phyloP scores from a whole-genome alignment of 148 eudicot species.

The Chenopodium berlandieri region DNA sequence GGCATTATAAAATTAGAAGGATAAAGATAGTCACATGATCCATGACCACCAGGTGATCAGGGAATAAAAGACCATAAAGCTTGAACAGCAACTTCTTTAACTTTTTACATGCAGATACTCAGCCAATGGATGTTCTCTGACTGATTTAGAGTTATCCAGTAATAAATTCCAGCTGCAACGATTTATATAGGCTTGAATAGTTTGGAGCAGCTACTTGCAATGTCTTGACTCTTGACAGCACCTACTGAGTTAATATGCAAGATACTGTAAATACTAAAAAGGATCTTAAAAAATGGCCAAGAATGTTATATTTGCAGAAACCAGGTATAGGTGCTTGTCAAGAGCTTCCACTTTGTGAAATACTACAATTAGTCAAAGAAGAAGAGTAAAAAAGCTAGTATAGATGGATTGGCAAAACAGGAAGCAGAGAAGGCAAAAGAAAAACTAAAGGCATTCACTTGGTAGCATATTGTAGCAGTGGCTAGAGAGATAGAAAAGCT shows the following conservation, averaged over 20 bases:
- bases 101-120: neutral
- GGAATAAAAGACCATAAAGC: neutral
- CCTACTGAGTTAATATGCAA: neutral
- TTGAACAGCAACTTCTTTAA: neutral
- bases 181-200: no score
- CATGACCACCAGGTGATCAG: neutral
- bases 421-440: neutral
- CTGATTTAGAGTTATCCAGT: neutral
- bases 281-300: neutral
- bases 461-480: no score
- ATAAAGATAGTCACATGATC: neutral
- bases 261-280: neutral
- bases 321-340: neutral
- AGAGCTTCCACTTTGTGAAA: neutral
- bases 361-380: neutral
- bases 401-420: neutral
- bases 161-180: no score
- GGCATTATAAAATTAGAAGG: neutral
- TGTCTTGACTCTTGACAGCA: no score
- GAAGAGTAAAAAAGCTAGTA: neutral
- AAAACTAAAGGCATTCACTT: neutral
- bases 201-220: neutral
- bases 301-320: neutral
- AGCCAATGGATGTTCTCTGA: neutral
- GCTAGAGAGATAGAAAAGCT: no score